These are phyloP conservation scores for Alternaria sp. DNA, from an alignment of 2,329 filamentous ascomycete genomes.

Conservation along the genomic window DNA sequence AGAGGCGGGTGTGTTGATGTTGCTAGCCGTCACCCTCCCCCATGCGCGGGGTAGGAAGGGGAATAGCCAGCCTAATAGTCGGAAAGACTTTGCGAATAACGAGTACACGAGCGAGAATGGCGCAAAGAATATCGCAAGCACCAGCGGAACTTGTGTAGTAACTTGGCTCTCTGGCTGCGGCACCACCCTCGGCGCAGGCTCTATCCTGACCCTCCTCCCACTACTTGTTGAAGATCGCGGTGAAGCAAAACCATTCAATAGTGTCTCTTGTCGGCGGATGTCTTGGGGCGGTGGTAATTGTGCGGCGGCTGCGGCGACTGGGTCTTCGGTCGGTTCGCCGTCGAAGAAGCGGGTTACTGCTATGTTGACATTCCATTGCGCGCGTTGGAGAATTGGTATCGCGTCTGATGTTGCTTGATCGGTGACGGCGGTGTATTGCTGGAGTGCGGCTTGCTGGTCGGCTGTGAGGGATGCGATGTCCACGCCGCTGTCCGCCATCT, in stretches of 20 bases:
- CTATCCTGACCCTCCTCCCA: conserved; percentile 53
- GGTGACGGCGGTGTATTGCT: conserved; percentile 88
- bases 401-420: conserved; percentile 80
- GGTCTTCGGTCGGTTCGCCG: conserved; percentile 81
- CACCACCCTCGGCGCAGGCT: conserved; percentile 82
- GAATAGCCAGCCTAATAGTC: conserved; percentile 77
- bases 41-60: conserved; percentile 76
- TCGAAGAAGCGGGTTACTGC: conserved; percentile 98
- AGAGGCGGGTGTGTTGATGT: conserved; percentile 49
- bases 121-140: conserved; percentile 78
- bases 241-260: conserved; percentile 60
- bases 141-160: conserved; percentile 72
- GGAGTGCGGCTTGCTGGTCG: conserved; percentile 80
- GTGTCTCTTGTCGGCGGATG: conserved; percentile 72
- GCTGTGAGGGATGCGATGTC: conserved; percentile 75
- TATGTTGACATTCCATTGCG: conserved; percentile 97
- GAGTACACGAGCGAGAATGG: conserved; percentile 82
- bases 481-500: conserved; percentile 51
- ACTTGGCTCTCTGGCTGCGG: conserved; percentile 72
- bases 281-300: conserved; percentile 67
- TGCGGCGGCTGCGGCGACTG: conserved; percentile 74
- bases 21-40: conserved; percentile 58
- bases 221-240: conserved; percentile 44
- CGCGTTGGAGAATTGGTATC: conserved; percentile 78
- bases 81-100: conserved; percentile 71